Base-by-base conservation (phyloP, 208 protist species). In the Balamuthia mandrillaris region DNA sequence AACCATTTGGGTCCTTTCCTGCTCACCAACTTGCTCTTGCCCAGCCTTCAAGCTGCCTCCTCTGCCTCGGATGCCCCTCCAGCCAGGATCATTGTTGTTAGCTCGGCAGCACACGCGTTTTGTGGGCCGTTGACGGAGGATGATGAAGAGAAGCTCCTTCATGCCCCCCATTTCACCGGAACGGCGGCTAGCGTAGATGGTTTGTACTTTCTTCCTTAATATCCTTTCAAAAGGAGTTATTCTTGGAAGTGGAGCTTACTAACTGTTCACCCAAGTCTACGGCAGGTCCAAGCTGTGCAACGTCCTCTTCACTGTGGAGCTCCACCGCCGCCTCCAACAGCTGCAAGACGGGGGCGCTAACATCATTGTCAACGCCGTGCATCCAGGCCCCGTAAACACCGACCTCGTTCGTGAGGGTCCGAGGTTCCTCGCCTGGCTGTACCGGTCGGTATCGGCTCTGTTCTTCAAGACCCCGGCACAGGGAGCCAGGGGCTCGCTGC, bases 1-100 rank as follows among this genome's bases (percentile, higher is more conserved):
- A 78, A 78, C 24, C 68, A 78, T 33, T 39, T 78, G 44, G 68
- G 68, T 14, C 68, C 52, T 33, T 78, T 78, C 68, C 58, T 58
- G 45, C 68, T 78, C 45, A 78, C 68, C 12, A 78, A 42, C 3
- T 49, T 78, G n/a, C 68, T 78, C 5, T 33, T 78, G 2, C 45
- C 52, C 18, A 58, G 45, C 9, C 29, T 78, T 9, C 24, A 24
- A 24, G 44, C 68, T 0, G 52, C 68, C 1, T 44, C 65, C n/a
- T 42, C n/a, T n/a, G n/a, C n/a, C n/a, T n/a, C n/a, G n/a, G n/a
- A n/a, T n/a, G n/a, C n/a, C n/a, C n/a, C n/a, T n/a, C n/a, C 18
- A 21, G 47, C 16, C 58, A 70, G 68, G 45, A 58, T 78, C 24
- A 49, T 78, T 7, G 68, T 78, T 2, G 68, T 78, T 14, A 44